Conservation (phyloP, 2,329 filamentous ascomycete genomes). For the Coleophoma eucalyptorum region DNA sequence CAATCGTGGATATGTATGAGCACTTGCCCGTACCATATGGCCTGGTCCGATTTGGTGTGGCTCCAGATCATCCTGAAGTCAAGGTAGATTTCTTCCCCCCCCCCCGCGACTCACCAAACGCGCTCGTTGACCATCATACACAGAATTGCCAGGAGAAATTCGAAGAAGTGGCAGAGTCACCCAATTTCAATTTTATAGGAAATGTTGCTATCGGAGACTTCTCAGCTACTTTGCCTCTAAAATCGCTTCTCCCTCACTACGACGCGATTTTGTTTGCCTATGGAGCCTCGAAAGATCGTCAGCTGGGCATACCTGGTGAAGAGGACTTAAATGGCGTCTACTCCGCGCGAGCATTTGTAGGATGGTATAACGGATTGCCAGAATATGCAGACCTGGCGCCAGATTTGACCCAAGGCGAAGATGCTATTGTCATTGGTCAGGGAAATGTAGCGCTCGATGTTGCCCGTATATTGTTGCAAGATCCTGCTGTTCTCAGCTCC, state of each 20-base stretch:
- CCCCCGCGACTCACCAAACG: background rate
- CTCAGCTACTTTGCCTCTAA: constrained; percentile 57
- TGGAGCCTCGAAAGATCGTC: constrained; percentile 80
- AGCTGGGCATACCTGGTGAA: constrained; percentile 77
- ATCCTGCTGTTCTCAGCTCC: constrained; percentile 67
- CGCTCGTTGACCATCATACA: constrained; percentile 6
- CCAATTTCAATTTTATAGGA: constrained; percentile 85
- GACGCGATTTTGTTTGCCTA: constrained; percentile 92
- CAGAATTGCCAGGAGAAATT: constrained; percentile 96
- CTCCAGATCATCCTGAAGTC: constrained; percentile 97
- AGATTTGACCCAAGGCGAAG: constrained; percentile 69
- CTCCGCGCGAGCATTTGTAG: constrained; percentile 89
- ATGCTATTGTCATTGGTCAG: constrained; percentile 86
- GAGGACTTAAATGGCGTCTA: constrained; percentile 68
- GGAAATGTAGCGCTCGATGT: constrained; percentile 96
- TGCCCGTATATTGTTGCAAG: constrained; percentile 77
- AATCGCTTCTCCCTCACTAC: constrained; percentile 73
- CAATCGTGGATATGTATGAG: constrained; percentile 93
- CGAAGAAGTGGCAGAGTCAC: constrained; percentile 76
- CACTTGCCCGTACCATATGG: constrained; percentile 89
- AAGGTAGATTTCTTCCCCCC: constrained; percentile 65
- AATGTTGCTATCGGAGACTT: constrained; percentile 74
- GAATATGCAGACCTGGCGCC: constrained; percentile 72
- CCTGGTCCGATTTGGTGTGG: constrained; percentile 88
- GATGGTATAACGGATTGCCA: constrained; percentile 96